These are phyloP conservation scores for Triticum urartu DNA, from an alignment of 176 grass and related monocot species.

Conservation along the genomic window DNA sequence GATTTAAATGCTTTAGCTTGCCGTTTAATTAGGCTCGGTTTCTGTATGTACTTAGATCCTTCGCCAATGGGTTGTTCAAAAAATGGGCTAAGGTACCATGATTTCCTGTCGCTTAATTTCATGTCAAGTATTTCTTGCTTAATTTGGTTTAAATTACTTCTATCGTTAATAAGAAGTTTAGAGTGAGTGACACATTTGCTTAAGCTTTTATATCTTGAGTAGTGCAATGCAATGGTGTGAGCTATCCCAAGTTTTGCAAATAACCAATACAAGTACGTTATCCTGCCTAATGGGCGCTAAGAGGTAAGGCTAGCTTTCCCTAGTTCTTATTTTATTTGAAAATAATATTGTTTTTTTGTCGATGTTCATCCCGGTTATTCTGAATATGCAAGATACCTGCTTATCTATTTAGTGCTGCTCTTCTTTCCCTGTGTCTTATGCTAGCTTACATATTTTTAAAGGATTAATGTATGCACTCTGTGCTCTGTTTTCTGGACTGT, in stretches of 20 bases:
- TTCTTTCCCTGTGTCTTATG: constrained; percentile 24
- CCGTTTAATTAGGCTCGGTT: constrained; percentile 58
- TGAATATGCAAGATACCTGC: constrained; percentile 9
- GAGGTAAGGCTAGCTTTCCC: constrained; percentile 48
- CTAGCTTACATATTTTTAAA: neutral
- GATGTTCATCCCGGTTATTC: constrained; percentile 5
- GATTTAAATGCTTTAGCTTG: constrained; percentile 44
- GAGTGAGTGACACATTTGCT: constrained; percentile 43
- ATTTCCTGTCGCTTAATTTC: constrained; percentile 45
- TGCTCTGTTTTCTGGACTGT: constrained; percentile 10
- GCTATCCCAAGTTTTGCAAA: constrained; percentile 52
- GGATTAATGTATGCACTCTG: constrained; percentile 2
- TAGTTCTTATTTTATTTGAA: constrained; percentile 33
- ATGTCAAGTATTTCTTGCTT: constrained; percentile 26
- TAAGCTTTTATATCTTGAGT: constrained; percentile 54
- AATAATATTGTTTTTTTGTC: constrained; percentile 21
- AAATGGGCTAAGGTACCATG: constrained; percentile 53
- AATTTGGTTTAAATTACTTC: constrained; percentile 16
- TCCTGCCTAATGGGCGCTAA: constrained; percentile 18
- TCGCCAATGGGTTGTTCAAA: constrained; percentile 64
- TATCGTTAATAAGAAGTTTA: constrained; percentile 39
- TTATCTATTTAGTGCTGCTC: constrained; percentile 7
- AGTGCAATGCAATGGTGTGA: constrained; percentile 60
- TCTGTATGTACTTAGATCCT: constrained; percentile 60
- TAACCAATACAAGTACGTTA: constrained; percentile 52